Base-by-base conservation (phyloP, 1,139 yeast species). In the Zygosaccharomyces pseudobailii region DNA sequence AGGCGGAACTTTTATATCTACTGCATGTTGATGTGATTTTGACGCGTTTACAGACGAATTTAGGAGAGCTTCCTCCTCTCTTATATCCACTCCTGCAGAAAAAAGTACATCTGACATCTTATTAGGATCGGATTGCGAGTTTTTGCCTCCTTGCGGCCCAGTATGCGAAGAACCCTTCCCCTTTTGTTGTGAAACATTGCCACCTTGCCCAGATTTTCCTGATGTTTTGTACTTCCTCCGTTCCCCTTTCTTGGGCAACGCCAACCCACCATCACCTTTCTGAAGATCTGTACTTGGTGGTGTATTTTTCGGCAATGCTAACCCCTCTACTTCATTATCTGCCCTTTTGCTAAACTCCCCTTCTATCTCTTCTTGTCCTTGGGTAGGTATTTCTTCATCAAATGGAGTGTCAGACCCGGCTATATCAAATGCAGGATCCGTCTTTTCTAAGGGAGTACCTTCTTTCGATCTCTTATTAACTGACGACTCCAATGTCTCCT, bases 31-130 rank as follows among this genome's bases (percentile, higher is more conserved):
- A 36, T 51, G 55, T 4, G 55, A 36, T 42, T 59, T 59, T 6
- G 66, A 55, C 17, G 58, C 54, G 46, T 53, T 52, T 25, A 61
- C 57, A 5, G 67, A 56, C 22, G 61, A 54, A 58, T 62, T 57
- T 51, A 79, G 60, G 21, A 78, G 60, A 35, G 87, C 94, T 67
- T 90, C 97, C 70, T 90, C 97, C 49, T 87, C 94, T 56, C 86
- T 86, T 40, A 90, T 73, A 63, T 90, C 94, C 17, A 90, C 95
- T 51, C 97, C 97, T 0, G 97, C 96, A 0, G 96, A 89, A 6
- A 90, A 79, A 49, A 90, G 76, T 0, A 95, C 97, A 68, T 92
- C 97, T 36, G 94, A 84, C 57, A 90, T 76, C 57, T 86, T 87
- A 43, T 88, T 86, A 0, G 96, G 95, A 56, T 89, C 96, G 32